Conservation (phyloP, 805 yeast genomes). For the Monosporozyma servazzii region DNA sequence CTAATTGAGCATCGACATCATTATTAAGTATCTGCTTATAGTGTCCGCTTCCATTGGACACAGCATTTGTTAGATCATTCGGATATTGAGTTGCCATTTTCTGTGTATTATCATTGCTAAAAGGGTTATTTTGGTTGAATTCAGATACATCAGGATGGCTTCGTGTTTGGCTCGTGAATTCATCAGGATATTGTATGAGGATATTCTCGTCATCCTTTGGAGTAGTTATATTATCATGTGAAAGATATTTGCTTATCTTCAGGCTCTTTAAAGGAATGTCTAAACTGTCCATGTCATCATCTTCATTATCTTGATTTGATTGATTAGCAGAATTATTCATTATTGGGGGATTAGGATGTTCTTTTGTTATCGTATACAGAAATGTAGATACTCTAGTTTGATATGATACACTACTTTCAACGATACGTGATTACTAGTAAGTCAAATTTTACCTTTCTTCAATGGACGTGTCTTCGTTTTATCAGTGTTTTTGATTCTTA, state of each 20-base stretch:
- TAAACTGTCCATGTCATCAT: conserved; percentile 16
- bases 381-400: background rate
- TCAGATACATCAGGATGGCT: background rate
- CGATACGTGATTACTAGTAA: background rate
- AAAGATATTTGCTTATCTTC: conserved; percentile 12
- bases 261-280: conserved; percentile 22
- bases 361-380: background rate
- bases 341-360: background rate
- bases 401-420: background rate
- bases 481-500: background rate
- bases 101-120: background rate
- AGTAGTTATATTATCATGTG: background rate
- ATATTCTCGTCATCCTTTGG: background rate
- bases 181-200: background rate
- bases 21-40: background rate
- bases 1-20: background rate
- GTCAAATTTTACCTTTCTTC: background rate
- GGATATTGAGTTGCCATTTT: background rate
- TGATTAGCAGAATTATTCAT: background rate
- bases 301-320: background rate
- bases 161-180: background rate
- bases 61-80: background rate
- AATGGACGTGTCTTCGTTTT: background rate
- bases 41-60: background rate
- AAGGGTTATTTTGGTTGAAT: background rate